Conservation (phyloP, 2,329 filamentous ascomycete species). For the Diaporthe citriasiana region DNA sequence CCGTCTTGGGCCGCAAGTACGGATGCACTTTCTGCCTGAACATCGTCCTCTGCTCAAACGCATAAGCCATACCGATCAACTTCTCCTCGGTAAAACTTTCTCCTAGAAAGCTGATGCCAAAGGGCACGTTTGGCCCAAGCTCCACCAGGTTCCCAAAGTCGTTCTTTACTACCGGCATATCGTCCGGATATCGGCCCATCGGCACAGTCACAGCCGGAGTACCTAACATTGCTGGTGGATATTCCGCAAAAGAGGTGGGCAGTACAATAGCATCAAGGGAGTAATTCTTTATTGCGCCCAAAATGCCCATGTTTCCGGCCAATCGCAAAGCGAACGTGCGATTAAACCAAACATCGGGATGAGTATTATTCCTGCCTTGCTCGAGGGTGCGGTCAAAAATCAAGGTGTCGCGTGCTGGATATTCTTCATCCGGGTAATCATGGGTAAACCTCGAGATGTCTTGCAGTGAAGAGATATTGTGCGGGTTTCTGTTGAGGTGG, state of each 20-base stretch:
- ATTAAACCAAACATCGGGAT: constrained; percentile 69
- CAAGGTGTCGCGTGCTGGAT: constrained; percentile 68
- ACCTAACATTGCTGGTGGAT: constrained; percentile 19
- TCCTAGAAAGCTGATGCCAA: constrained; percentile 74
- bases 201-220: constrained; percentile 53
- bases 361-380: constrained; percentile 67
- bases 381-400: constrained; percentile 69
- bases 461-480: constrained; percentile 64
- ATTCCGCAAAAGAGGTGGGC: constrained; percentile 57
- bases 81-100: constrained; percentile 71
- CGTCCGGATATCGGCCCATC: constrained; percentile 68
- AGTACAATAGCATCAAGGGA: constrained; percentile 73
- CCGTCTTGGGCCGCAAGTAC: constrained; percentile 49
- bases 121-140: constrained; percentile 61
- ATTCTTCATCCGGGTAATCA: constrained; percentile 65
- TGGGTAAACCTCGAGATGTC: constrained; percentile 71
- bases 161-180: constrained; percentile 61
- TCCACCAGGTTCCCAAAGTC: constrained; percentile 64
- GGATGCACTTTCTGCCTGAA: constrained; percentile 47
- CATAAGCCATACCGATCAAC: constrained; percentile 76
- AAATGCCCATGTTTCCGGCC: constrained; percentile 69
- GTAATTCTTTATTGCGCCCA: constrained; percentile 69
- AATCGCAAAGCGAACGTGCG: constrained; percentile 67
- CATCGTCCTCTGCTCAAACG: constrained; percentile 73
- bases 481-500: constrained; percentile 69